Evolutionary conservation across 768 basidiomycete species (phyloP).

Genomic region (Lactarius sanguifluus): DNA sequence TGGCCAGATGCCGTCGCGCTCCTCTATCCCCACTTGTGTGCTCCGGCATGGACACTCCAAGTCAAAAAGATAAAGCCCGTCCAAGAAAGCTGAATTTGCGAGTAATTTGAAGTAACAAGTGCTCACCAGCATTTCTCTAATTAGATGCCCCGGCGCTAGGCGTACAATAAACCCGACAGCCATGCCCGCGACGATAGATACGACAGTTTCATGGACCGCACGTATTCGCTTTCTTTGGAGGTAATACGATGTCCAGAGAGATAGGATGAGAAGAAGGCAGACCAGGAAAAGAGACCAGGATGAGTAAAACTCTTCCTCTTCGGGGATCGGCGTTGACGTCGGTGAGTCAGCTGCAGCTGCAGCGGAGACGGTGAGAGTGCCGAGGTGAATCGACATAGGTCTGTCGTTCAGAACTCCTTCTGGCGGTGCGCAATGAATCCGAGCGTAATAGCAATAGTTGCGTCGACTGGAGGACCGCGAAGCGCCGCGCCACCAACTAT

Average conservation of each 20-base stretch:
- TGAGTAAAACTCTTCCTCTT: constrained; percentile 88
- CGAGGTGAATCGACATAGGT: constrained; percentile 24
- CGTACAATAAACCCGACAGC: constrained; percentile 89
- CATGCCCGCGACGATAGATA: constrained; percentile 96
- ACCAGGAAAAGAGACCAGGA: constrained; percentile 95
- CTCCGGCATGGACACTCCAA: not conserved
- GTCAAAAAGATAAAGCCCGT: not conserved
- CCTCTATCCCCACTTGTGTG: too few species aligned
- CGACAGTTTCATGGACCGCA: constrained; percentile 92
- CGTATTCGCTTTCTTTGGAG: constrained; percentile 96
- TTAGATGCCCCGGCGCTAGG: constrained; percentile 89
- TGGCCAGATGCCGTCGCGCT: not conserved
- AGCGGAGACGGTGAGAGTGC: constrained; percentile 5
- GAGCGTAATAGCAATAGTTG: not conserved
- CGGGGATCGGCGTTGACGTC: constrained; percentile 33
- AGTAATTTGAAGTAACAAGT: not conserved
- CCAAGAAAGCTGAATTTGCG: not conserved
- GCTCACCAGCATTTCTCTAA: constrained; percentile 96
- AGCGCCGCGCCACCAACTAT: not conserved
- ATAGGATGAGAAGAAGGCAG: constrained; percentile 88
- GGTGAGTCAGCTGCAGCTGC: constrained; percentile 26
- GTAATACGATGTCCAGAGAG: constrained; percentile 96
- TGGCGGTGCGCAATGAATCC: not conserved
- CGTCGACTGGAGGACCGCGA: not conserved
- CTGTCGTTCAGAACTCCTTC: not conserved